A percentile compares a stretch with the other conserved stretches of the same genome.
Conservation (phyloP, 2,329 filamentous ascomycete genomes). For the Xylariales sp. region DNA sequence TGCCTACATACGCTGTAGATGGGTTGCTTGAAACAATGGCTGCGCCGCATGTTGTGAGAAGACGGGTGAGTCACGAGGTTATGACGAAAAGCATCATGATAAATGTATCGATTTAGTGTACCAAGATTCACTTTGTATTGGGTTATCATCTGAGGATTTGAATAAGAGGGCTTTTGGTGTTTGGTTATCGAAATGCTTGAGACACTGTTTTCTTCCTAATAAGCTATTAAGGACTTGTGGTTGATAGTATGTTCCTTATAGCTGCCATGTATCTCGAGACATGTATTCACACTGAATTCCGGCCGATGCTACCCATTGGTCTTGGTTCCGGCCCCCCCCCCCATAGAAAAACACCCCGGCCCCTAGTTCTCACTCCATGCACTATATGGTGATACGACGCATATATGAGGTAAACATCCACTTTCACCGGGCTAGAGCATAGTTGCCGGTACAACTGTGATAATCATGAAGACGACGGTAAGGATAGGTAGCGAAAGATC, state of each 20-base stretch:
- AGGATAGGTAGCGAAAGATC: slow-evolving; percentile 42
- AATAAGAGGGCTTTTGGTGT: slow-evolving; percentile 4
- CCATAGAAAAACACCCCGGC: background rate
- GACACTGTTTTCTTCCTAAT: slow-evolving; percentile 6
- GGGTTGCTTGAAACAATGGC: background rate
- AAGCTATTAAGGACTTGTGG: background rate
- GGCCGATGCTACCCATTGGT: background rate
- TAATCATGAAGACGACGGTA: slow-evolving; percentile 41
- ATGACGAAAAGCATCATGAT: background rate
- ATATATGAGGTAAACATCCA: background rate
- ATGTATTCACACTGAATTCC: background rate
- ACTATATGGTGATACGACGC: background rate
- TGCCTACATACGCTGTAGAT: background rate
- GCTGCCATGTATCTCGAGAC: slow-evolving; percentile 1
- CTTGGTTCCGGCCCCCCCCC: background rate
- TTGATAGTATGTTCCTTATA: background rate
- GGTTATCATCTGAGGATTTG: slow-evolving; percentile 2
- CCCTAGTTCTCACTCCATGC: background rate
- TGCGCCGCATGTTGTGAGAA: background rate
- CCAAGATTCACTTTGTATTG: slow-evolving; percentile 25
- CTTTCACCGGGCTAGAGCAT: slow-evolving; percentile 32
- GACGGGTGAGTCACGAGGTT: background rate
- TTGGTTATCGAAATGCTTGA: slow-evolving; percentile 2
- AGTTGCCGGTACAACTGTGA: slow-evolving; percentile 44
- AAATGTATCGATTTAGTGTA: slow-evolving; percentile 7